Conservation (phyloP, 768 basidiomycete genomes). For the Leccinum subgranulosum region DNA sequence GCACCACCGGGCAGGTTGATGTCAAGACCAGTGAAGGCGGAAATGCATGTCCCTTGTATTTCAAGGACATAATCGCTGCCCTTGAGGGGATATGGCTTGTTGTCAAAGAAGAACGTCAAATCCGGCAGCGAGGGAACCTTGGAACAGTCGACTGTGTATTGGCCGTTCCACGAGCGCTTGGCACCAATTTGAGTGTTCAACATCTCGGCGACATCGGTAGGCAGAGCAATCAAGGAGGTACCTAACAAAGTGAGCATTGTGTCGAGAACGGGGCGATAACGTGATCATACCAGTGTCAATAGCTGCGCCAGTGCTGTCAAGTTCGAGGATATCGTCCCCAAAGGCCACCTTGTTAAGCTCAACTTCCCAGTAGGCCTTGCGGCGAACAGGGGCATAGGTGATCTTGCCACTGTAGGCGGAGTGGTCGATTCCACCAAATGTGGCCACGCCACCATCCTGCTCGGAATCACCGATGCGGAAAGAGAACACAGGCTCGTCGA, state of each 20-base stretch:
- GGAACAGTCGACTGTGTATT: slow-evolving; percentile 87
- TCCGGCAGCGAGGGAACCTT: slow-evolving; percentile 84
- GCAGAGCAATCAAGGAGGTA: slow-evolving; percentile 91
- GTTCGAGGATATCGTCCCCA: slow-evolving; percentile 82
- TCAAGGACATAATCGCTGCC: slow-evolving; percentile 88
- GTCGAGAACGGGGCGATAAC: background rate
- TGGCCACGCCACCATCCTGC: slow-evolving; percentile 83
- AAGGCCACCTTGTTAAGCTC: slow-evolving; percentile 86
- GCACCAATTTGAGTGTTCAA: slow-evolving; percentile 94
- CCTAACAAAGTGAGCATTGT: slow-evolving; percentile 40
- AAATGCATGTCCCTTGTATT: slow-evolving; percentile 90
- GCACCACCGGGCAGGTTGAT: slow-evolving; percentile 76
- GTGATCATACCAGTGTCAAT: slow-evolving; percentile 74
- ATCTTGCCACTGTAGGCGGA: slow-evolving; percentile 78
- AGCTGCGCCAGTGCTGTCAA: slow-evolving; percentile 91
- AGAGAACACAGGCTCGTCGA: slow-evolving; percentile 87
- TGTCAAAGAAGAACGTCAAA: slow-evolving; percentile 78
- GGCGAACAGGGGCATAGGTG: slow-evolving; percentile 83
- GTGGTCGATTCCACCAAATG: slow-evolving; percentile 87
- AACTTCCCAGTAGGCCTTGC: slow-evolving; percentile 98
- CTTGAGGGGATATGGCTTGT: slow-evolving; percentile 74
- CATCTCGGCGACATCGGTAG: slow-evolving; percentile 96
- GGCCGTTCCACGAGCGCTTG: slow-evolving; percentile 92
- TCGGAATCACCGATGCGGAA: slow-evolving; percentile 91
- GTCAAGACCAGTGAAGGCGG: slow-evolving; percentile 89